These are phyloP conservation scores for Alternaria sp. DNA, from an alignment of 2,329 filamentous ascomycete genomes.

Conservation along the genomic window DNA sequence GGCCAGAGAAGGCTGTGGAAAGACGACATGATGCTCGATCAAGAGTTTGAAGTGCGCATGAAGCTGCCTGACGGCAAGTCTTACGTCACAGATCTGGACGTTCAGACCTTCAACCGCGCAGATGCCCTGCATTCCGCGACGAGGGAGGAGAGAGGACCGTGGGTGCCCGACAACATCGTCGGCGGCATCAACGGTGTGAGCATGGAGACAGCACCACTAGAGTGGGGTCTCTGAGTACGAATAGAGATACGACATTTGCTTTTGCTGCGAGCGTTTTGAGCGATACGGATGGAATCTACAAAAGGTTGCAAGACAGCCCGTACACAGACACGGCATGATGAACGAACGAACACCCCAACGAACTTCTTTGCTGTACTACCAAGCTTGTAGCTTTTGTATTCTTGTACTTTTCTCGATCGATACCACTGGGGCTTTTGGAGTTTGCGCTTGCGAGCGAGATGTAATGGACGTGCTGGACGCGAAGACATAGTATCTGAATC, in stretches of 20 bases:
- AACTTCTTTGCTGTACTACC: conserved; percentile 14
- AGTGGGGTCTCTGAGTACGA: conserved; percentile 6
- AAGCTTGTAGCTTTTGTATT: conserved; percentile 5
- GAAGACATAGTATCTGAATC: conserved; percentile 9
- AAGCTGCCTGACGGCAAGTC: conserved; percentile 70
- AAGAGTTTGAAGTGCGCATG: conserved; percentile 90
- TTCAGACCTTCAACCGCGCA: conserved; percentile 87
- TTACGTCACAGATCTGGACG: conserved; percentile 92
- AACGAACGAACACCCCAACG: conserved; percentile 4
- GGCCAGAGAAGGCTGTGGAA: conserved; percentile 88
- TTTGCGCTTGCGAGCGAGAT: not conserved
- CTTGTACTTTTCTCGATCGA: conserved; percentile 12
- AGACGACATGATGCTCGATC: conserved; percentile 98
- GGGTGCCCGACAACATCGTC: conserved; percentile 74
- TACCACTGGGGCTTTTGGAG: conserved; percentile 15
- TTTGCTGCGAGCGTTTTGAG: conserved; percentile 11
- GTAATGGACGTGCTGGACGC: conserved; percentile 11
- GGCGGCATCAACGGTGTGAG: conserved; percentile 1
- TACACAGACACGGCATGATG: conserved; percentile 25
- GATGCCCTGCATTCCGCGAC: conserved; percentile 81
- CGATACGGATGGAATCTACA: conserved; percentile 7
- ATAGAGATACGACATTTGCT: conserved; percentile 7
- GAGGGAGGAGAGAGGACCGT: conserved; percentile 85
- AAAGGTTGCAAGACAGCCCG: conserved; percentile 23
- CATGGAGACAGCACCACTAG: conserved; percentile 2